A percentile compares a stretch with the other conserved stretches of the same genome.
These are phyloP conservation scores for Laetiporus sulphureus DNA, from an alignment of 1,284 basidiomycete species.

Conservation along the genomic window DNA sequence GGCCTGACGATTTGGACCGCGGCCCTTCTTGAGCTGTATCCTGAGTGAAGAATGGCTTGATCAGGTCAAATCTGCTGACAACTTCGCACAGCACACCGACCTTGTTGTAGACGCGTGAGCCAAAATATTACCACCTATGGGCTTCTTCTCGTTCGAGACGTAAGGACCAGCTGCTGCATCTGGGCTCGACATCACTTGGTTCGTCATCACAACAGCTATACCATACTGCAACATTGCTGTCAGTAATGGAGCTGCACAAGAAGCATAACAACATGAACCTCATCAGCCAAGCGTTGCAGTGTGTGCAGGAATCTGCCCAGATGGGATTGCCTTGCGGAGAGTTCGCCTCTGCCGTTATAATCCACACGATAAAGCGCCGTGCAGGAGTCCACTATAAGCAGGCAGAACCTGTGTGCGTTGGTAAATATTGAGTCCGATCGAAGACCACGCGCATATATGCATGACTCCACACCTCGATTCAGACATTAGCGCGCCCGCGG, in stretches of 20 bases:
- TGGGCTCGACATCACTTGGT: constrained; percentile 98
- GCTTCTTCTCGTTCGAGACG: constrained; percentile 91
- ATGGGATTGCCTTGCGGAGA: constrained; percentile 93
- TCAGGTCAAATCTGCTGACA: neutral
- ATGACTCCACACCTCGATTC: constrained; percentile 72
- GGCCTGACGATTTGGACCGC: constrained; percentile 90
- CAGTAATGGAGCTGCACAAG: constrained; percentile 2
- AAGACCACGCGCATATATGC: constrained; percentile 9
- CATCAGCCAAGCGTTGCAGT: constrained; percentile 91
- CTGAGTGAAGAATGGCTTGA: constrained; percentile 30
- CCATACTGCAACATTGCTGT: constrained; percentile 63
- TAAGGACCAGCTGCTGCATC: constrained; percentile 91
- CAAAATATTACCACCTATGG: constrained; percentile 95
- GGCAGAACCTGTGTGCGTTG: constrained; percentile 68
- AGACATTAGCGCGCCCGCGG: constrained; percentile 95
- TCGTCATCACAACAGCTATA: constrained; percentile 95
- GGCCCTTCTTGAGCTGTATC: constrained; percentile 88
- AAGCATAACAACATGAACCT: constrained; percentile 43
- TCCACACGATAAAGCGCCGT: constrained; percentile 96
- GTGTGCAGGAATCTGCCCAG: constrained; percentile 96
- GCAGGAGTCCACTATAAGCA: constrained; percentile 95
- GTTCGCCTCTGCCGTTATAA: constrained; percentile 92
- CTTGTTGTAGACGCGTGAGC: constrained; percentile 94
- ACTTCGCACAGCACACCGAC: constrained; percentile 29
- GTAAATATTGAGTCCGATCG: constrained; percentile 1